These are phyloP conservation scores for Roridomyces roridus DNA, from an alignment of 768 basidiomycete genomes.

Conservation along the genomic window DNA sequence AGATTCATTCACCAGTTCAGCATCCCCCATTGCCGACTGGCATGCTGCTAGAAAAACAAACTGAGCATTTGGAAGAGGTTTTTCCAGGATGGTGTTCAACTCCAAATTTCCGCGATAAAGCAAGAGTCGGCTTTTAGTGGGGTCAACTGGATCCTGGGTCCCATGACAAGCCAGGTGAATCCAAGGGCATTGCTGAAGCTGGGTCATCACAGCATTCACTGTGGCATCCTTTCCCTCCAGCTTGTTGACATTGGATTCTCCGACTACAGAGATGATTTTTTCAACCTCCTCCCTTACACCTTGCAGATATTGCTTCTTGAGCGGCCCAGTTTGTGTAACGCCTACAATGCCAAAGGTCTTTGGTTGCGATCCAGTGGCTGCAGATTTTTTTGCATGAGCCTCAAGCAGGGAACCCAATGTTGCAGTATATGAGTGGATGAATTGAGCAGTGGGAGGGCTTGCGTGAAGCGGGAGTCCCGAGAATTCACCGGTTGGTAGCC, in stretches of 20 bases:
- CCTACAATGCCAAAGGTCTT: neutral
- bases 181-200: neutral
- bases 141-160: neutral
- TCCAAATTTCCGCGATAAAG: neutral
- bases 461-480: conserved; percentile 24
- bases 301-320: neutral
- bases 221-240: neutral
- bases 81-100: neutral
- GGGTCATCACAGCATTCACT: neutral
- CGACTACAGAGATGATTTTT: neutral
- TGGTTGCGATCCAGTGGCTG: neutral
- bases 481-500: conserved; percentile 25
- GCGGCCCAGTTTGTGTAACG: conserved; percentile 1
- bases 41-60: neutral
- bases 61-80: neutral
- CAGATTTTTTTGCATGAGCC: neutral
- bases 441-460: conserved; percentile 8
- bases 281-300: neutral
- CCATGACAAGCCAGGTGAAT: conserved; percentile 8
- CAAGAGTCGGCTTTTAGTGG: neutral
- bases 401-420: conserved; percentile 19
- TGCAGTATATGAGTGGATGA: conserved; percentile 24
- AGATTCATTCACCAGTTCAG: too few species aligned
- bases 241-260: neutral
- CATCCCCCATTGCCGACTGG: too few species aligned